Evolutionary conservation across 345 rosid genomes (phyloP), one percentile per base, ranked within the genome.

Genomic region (Cardamine chenopodiifolia): DNA sequence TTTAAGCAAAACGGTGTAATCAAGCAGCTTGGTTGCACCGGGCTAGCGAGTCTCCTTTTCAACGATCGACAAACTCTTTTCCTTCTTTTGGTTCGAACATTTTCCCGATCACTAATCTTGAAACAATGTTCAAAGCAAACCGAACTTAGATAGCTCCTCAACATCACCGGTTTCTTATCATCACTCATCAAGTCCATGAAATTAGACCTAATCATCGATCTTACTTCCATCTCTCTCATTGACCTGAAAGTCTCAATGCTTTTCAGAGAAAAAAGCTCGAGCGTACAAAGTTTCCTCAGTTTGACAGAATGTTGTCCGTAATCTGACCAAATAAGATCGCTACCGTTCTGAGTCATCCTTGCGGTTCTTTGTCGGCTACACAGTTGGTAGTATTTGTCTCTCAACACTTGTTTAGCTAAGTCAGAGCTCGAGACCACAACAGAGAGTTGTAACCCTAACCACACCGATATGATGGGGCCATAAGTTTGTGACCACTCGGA

Each of bases 241-340:
- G 66, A 66, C 22, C 80, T 55, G 32, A 80, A 78, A 29, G 11
- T 45, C 52, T 82, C 86, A 1, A 82, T 62, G 49, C 84, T 75
- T n/a, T 75, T 82, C 2, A 73, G 39, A 4, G 86, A 78, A 42
- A 85, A 81, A 7, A 85, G 70, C 74, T 78, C 80, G 0, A 81
- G 64, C 4, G 68, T 58, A 26, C 79, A 73, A 0, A 83, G 56
- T 62, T 79, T 85, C 62, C 78, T 81, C 4, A 81, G 80, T 23
- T 79, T 76, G 7, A 83, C 85, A 37, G 78, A 83, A 61, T 77
- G 85, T 31, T 80, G 75, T 9, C 71, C 82, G 66, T 85, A 81
- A 18, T 85, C 86, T 1, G 84, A 81, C 84, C 88, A 81, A 19
- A 82, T 63, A 29, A 82, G 86, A 60, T 85, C 82, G 4, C n/a